Base-by-base conservation (phyloP, 345 rosid genomes). In the Erucastrum elatum region DNA sequence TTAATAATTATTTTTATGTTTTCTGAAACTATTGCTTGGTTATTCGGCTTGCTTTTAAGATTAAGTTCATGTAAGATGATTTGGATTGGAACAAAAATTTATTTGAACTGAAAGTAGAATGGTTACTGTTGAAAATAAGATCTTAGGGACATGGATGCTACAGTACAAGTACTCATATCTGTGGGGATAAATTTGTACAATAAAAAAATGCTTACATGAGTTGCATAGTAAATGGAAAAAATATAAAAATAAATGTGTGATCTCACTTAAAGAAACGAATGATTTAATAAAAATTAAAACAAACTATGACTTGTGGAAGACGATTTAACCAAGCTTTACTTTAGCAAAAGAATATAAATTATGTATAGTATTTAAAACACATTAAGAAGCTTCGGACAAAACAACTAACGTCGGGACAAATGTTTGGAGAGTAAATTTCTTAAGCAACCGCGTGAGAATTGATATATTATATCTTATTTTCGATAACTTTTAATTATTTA, bases 361-460 rank as follows among this genome's bases (percentile, higher is more conserved):
- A 12, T 39, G 9, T 30, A 37, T 37, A 70, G 9, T 34, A 76
- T 59, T n/a, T 77, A 75, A 62, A 49, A 4, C 39, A 35, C 56
- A 15, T 5, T 66, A 66, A 55, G 76, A 64, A 70, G 51, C 1
- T 70, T 71, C 17, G 37, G 61, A 71, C 5, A 78, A n/a, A 78
- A 66, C 81, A 78, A 58, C 29, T 39, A 41, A 78, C 62, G 31
- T 66, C 77, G 44, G 26, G 77, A 78, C 81, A 72, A 78, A 64
- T 37, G 12, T 39, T 66, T 21, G 51, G 67, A 72, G 72, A 44
- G 25, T 78, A 72, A 27, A 41, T 7, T 58, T 66, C 72, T 31
- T 34, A 78, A 78, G 81, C 73, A 78, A 78, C 81, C 81, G 72
- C 81, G 81, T 77, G 30, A 62, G 70, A 55, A 34, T 68, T 76